Base-by-base conservation (phyloP, 2,329 filamentous ascomycete species). In the Aspergillus neoniger region DNA sequence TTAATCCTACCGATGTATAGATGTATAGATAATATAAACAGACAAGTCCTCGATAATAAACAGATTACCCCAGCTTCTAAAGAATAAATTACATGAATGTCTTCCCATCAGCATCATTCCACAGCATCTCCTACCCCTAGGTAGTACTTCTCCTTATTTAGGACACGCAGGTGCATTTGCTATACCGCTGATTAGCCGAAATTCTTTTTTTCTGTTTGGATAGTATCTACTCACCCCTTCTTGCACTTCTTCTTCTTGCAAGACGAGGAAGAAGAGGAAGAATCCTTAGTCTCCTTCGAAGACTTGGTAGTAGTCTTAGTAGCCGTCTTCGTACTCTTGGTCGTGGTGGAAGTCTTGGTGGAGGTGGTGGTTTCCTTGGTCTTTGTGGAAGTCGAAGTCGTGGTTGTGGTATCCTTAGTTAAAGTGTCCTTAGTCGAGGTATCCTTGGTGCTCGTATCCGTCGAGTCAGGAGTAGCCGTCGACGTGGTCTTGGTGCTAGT, bases 241-340 rank as follows among this genome's bases (percentile, higher is more conserved):
- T 50, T 50, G 9, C 47, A 50, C 25, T 50, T 50, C 47, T 50
- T 50, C 47, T 50, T 50, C 28, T 50, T 50, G 25, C 47, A 50
- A 9, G 47, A 30, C 25, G 47, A 30, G 2, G 47, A 50, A 3
- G 47, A 30, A 7, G 47, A 50, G n/a, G 47, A 50, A 0, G 43
- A 47, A 14, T n/a, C 44, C 44, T 50, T 6, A 3, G 25, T 50
- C 25, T 17, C 25, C 47, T 30, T 8, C 15, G 47, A 30, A n/a
- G 47, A 50, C 15, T 50, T 50, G 15, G 28, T 23, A 14, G 19
- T 44, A 14, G 41, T 30, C 7, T 15, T 49, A 15, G 44, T 50
- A n/a, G 25, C 25, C 14, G 44, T 32, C 47, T 28, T 49, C 1
- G 38, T 39, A 12, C 28, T 32, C 53, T 47, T 55, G 12, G 39